Evolutionary conservation across 306 rosid species (phyloP), one percentile per base, ranked within the genome.

Genomic region (Medicago ruthenica): DNA sequence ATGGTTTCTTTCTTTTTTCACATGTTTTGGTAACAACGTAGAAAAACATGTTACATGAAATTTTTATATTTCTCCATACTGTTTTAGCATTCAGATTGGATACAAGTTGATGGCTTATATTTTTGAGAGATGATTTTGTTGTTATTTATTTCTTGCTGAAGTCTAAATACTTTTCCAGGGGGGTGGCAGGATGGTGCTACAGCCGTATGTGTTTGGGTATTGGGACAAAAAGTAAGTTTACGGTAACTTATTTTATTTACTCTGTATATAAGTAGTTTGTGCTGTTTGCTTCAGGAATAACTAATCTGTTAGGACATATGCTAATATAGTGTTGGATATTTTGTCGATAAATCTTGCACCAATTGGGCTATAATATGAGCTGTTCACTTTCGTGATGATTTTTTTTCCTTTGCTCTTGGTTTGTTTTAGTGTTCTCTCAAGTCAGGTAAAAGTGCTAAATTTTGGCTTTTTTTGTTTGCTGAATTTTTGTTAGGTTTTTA

Each of bases 111-210:
- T 39, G 47, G 22, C 17, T 50, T n/a, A 76, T 71, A 60, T 39
- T 44, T 36, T 70, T 76, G 27, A 8, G 41, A 37, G 78, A 40
- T 83, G 62, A 47, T 65, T 73, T 77, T 83, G 37, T 12, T 21
- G 69, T 67, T 68, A 59, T 57, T 70, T 75, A 63, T 88, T 24
- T 77, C 61, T 62, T 82, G 70, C 76, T 87, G 82, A 51, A 36
- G 15, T 37, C 79, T 61, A 66, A 37, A 17, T 76, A 60, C 50
- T 76, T 37, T 67, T 74, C 71, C 87, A 93, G 98, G 91, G 72
- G 97, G 97, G 31, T 93, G 97, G 97, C 98, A 83, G 83, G 98
- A 93, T 70, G 98, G 98, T 74, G 96, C 98, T 61, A 93, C 97
- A 67, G 93, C 97, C 27, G 97, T 89, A 22, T 91, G 97, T 76